These are phyloP conservation scores for Globisporangium nodosum DNA, from an alignment of 352 stramenopile species.

Conservation along the genomic window DNA sequence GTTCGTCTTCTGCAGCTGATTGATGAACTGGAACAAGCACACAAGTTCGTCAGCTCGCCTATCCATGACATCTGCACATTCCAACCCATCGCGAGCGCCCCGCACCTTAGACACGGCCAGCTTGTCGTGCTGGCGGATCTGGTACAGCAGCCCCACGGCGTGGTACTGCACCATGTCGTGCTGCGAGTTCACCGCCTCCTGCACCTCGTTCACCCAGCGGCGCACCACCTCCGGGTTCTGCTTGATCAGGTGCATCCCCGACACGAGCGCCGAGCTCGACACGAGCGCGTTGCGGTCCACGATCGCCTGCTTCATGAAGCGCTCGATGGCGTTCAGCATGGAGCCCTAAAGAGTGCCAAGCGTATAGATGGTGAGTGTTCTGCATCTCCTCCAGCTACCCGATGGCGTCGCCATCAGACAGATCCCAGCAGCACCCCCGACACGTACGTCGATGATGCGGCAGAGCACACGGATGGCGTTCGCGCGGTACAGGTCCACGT, in stretches of 20 bases:
- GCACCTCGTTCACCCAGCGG: conserved; percentile 97
- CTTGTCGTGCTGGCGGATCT: conserved; percentile 98
- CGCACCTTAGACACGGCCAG: conserved; percentile 95
- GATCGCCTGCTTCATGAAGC: conserved; percentile 99
- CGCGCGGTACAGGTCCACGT: conserved; percentile 96
- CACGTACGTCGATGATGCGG: conserved; percentile 89
- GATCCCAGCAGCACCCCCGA: neutral
- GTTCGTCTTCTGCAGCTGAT: conserved; percentile 91
- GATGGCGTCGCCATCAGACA: neutral
- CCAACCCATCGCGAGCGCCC: neutral
- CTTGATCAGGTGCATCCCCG: conserved; percentile 93
- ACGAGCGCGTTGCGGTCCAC: conserved; percentile 98
- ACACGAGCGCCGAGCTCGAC: conserved; percentile 95
- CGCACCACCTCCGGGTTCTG: conserved; percentile 90
- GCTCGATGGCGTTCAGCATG: conserved; percentile 90
- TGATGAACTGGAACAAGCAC: conserved; percentile 43
- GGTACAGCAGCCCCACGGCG: conserved; percentile 96
- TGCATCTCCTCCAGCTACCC: neutral
- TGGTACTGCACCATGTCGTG: conserved; percentile 99
- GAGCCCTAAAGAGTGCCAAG: conserved; percentile 28
- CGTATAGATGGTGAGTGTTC: neutral
- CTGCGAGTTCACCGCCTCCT: conserved; percentile 93
- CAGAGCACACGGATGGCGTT: conserved; percentile 98
- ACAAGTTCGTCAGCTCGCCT: neutral
- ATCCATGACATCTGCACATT: neutral